Conservation (phyloP, 257 asterid genomes). For the Solanum chiquidenum region DNA sequence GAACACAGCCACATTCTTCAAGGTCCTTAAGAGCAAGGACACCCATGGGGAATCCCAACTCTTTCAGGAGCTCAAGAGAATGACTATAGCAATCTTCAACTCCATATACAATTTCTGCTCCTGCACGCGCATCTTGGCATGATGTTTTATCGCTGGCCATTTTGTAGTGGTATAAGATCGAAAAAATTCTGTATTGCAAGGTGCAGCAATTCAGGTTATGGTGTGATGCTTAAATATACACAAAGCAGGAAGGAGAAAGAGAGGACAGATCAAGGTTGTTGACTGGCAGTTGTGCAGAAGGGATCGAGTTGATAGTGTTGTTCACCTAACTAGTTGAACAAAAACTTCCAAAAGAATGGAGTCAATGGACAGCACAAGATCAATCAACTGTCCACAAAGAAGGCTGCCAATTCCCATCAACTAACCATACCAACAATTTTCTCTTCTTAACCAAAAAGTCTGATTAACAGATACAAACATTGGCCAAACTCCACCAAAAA, state of each 20-base stretch:
- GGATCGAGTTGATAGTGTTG: slow-evolving; percentile 13
- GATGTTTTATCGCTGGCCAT: slow-evolving; percentile 32
- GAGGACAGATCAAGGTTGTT: slow-evolving; percentile 10
- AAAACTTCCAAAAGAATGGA: neutral
- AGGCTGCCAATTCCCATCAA: neutral
- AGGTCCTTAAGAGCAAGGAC: slow-evolving; percentile 78
- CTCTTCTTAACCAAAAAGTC: neutral
- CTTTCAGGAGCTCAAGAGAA: slow-evolving; percentile 48
- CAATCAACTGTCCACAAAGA: neutral
- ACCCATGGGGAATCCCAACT: slow-evolving; percentile 80
- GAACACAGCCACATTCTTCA: slow-evolving; percentile 83
- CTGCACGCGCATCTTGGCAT: slow-evolving; percentile 29
- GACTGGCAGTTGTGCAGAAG: slow-evolving; percentile 39
- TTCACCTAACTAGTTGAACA: slow-evolving; percentile 3
- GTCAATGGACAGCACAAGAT: neutral
- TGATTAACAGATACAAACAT: neutral
- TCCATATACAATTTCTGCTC: slow-evolving; percentile 61
- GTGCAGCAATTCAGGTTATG: neutral
- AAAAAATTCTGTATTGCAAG: neutral
- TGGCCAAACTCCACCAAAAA: neutral
- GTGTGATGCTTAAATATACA: slow-evolving; percentile 20
- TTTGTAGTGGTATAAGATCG: neutral
- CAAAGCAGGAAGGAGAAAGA: neutral
- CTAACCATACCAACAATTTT: neutral
- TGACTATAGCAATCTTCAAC: slow-evolving; percentile 49